phyloP scores from a whole-genome alignment of 2,329 filamentous ascomycete species.

The Aspergillus unguis region DNA sequence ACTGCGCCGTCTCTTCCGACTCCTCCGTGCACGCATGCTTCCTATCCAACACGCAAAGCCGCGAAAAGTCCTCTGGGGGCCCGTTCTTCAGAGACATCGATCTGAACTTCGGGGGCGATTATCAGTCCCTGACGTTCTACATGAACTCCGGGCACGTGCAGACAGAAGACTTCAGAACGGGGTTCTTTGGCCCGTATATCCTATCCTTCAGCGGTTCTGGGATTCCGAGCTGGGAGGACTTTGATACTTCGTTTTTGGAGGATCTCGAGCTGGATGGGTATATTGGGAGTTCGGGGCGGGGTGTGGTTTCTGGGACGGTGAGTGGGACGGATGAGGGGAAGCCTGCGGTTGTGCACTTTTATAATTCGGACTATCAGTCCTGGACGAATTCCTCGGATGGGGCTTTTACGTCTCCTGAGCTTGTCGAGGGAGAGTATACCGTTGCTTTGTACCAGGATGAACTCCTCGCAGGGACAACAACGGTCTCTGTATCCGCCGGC shows the following conservation, averaged over 20 bases:
- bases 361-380: constrained; percentile 7
- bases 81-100: constrained; percentile 9
- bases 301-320: background rate
- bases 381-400: background rate
- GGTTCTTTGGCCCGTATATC: constrained; percentile 7
- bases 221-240: background rate
- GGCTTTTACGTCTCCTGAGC: constrained; percentile 1
- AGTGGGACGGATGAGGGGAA: background rate
- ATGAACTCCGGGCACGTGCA: constrained; percentile 10
- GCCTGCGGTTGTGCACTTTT: constrained; percentile 1
- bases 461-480: constrained; percentile 5
- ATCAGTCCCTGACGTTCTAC: constrained; percentile 5
- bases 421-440: constrained; percentile 1
- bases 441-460: constrained; percentile 8
- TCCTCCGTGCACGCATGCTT: constrained; percentile 3
- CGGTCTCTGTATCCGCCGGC: background rate
- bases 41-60: background rate
- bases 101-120: constrained; percentile 1
- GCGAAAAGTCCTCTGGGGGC: constrained; percentile 8
- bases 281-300: background rate
- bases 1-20: constrained; percentile 2
- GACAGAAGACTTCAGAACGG: constrained; percentile 2
- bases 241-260: background rate
- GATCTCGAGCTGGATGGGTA: background rate
- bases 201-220: background rate